Conservation (phyloP, 495 filamentous ascomycete species). For the Cetradonia linearis region DNA sequence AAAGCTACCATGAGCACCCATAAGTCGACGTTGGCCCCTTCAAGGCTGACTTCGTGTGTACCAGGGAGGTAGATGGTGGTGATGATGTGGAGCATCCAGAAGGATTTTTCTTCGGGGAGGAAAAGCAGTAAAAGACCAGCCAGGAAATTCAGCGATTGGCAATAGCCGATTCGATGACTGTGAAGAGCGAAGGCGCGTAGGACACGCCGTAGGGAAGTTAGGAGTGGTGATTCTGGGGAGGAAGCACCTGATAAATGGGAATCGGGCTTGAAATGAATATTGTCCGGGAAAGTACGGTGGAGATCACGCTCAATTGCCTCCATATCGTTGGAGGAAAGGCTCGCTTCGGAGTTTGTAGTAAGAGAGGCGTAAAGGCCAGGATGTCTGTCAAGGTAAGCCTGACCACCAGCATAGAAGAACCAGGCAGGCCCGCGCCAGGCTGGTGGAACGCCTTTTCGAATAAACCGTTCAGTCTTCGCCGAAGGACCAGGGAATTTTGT, state of each 20-base stretch:
- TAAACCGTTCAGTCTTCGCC: constrained; percentile 73
- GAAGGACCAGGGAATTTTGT: constrained; percentile 69
- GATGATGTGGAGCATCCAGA: constrained; percentile 90
- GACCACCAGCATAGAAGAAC: constrained; percentile 96
- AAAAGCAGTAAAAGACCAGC: constrained; percentile 93
- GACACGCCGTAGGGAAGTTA: constrained; percentile 71
- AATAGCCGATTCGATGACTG: constrained; percentile 86
- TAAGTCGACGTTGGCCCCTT: constrained; percentile 89
- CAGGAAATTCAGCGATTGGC: constrained; percentile 93
- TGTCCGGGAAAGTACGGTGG: constrained; percentile 92
- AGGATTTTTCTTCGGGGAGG: constrained; percentile 80
- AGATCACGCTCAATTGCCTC: constrained; percentile 94
- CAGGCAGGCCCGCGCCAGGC: constrained; percentile 88
- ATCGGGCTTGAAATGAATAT: constrained; percentile 83
- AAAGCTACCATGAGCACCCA: constrained; percentile 83
- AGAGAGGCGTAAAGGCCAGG: constrained; percentile 63
- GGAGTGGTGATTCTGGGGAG: constrained; percentile 57
- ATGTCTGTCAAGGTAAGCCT: constrained; percentile 61
- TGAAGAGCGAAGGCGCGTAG: constrained; percentile 83
- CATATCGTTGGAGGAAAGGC: constrained; percentile 57
- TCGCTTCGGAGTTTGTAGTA: constrained; percentile 50
- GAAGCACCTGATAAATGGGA: constrained; percentile 14
- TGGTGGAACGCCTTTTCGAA: constrained; percentile 91
- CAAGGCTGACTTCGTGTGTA: constrained; percentile 83
- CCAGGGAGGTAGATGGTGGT: constrained; percentile 80